These are phyloP conservation scores for Malus hybrid DNA, from an alignment of 331 rosid species.

Conservation along the genomic window DNA sequence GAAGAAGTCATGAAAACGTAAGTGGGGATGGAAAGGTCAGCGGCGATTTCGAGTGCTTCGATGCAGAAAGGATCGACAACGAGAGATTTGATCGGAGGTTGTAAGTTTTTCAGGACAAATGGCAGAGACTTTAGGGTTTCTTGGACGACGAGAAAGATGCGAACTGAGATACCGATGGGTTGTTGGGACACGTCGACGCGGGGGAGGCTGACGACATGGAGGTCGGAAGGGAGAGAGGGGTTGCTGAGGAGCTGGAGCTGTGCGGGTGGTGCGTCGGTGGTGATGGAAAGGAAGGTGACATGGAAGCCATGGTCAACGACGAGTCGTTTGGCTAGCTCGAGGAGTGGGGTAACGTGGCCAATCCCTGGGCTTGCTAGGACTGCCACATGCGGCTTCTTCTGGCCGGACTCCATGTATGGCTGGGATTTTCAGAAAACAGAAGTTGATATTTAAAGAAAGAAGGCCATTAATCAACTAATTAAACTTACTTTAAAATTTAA, in stretches of 20 bases:
- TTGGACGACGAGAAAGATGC: neutral
- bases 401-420: neutral
- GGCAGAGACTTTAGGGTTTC: neutral
- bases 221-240: neutral
- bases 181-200: neutral
- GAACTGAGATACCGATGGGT: neutral
- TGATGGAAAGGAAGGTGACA: neutral
- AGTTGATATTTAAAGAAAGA: no score
- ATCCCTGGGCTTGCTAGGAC: conserved; percentile 1
- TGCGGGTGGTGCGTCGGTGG: neutral
- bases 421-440: no score
- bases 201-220: neutral
- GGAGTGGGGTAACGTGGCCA: conserved; percentile 3
- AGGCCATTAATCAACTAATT: no score
- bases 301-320: conserved; percentile 1
- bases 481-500: no score
- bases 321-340: neutral
- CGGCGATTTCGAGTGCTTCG: neutral
- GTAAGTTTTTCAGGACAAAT: neutral
- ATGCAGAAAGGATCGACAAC: neutral
- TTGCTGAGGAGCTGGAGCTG: neutral
- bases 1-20: neutral
- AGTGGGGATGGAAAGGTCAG: neutral
- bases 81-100: neutral
- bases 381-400: neutral